phyloP scores from a whole-genome alignment of 148 eudicot species.

The Camellia granthamiana region DNA sequence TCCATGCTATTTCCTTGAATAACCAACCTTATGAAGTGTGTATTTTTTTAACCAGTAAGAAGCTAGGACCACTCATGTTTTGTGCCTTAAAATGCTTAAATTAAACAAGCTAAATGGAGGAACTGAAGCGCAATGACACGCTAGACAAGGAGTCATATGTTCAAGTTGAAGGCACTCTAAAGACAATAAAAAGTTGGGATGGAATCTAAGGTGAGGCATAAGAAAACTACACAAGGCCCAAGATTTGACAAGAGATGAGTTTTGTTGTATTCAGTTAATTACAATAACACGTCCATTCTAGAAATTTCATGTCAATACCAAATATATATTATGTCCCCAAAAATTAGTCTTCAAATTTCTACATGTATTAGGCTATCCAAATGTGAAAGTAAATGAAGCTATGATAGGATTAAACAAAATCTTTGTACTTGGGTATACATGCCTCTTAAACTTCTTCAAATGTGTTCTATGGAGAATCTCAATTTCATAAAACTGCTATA shows the following conservation, averaged over 20 bases:
- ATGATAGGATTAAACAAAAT: neutral
- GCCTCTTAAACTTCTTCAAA: neutral
- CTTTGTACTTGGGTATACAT: neutral
- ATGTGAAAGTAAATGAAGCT: neutral
- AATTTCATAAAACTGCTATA: conserved; percentile 4
- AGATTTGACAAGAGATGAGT: neutral
- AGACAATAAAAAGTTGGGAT: neutral
- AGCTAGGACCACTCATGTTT: neutral
- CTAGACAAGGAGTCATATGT: neutral
- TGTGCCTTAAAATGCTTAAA: neutral
- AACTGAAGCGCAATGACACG: neutral
- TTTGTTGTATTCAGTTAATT: neutral
- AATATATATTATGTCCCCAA: neutral
- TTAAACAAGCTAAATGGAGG: neutral
- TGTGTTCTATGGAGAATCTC: neutral
- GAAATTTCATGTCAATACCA: neutral
- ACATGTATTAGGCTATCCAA: neutral
- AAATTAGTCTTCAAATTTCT: neutral
- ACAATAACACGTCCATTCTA: neutral
- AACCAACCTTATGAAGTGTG: neutral
- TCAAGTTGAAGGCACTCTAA: neutral
- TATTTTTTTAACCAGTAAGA: neutral
- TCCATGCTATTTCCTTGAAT: neutral
- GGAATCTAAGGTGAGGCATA: neutral
- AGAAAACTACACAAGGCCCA: neutral